Evolutionary conservation across 192 early-diverging fungal genomes (phyloP), one percentile per base, ranked within the genome.

Genomic region (Coemansia erecta): DNA sequence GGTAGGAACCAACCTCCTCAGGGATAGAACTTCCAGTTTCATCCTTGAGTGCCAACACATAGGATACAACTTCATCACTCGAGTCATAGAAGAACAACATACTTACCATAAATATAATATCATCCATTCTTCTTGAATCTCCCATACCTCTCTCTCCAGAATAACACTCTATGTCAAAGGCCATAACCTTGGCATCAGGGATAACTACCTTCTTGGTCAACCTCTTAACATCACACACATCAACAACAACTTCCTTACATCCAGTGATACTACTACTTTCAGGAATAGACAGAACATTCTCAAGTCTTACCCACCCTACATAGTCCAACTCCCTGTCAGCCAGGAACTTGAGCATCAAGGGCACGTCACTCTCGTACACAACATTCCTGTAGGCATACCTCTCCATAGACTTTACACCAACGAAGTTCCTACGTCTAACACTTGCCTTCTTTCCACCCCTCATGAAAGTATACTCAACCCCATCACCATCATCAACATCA

Each of bases 81-180:
- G 17, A 23, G 26, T 44, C 43, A 58, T 48, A 9, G 19, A 15
- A 9, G 33, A 60, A 60, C 10, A 60, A 11, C 58, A 60, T 60
- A 50, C 58, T 53, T 44, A 53, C 41, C 41, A 62, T 62, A 17
- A 62, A 62, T 53, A 61, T 61, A 40, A 51, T 44, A 53, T 61
- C 60, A 14, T 61, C 60, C 23, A 19, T 3, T 17, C 46, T 52
- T 44, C 59, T 60, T 23, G 57, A 41, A 53, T 66, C 59, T 46
- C 46, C 48, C 51, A 58, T 60, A 23, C 57, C 42, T 11, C 39
- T 33, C 8, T n/a, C 60, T 14, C 39, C 23, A 31, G 40, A 44
- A 17, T 66, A 66, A 22, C 57, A 58, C 17, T 66, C 57, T 21
- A 60, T 66, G 24, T 66, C 64, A 23, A 66, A 66, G n/a, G 64